Percentiles rank a stretch among this genome's conserved stretches.
phyloP scores from a whole-genome alignment of 2,329 filamentous ascomycete genomes.

The Fusarium subglutinans region DNA sequence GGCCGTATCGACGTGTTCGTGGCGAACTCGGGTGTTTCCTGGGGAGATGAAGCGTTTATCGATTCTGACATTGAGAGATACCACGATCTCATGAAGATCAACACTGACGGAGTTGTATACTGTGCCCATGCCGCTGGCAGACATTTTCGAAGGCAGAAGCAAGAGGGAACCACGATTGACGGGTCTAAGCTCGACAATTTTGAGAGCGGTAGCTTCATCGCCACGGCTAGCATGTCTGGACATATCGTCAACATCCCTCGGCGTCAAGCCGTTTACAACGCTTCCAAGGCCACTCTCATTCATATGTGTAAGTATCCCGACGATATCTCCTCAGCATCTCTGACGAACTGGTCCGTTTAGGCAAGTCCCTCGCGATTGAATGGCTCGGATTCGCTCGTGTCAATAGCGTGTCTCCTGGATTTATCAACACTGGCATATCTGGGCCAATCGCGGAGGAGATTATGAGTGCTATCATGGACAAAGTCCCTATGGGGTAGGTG shows the following conservation, averaged over 20 bases:
- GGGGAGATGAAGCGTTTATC: no score
- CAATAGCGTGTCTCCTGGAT: background rate
- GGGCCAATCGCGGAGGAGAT: background rate
- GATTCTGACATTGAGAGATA: no score
- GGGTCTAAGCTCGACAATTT: no score
- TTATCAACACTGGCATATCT: background rate
- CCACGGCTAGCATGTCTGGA: background rate
- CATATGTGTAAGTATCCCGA: background rate
- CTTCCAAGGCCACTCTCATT: background rate
- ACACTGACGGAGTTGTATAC: no score
- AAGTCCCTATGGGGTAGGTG: background rate
- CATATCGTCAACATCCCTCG: background rate
- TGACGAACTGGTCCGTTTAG: background rate
- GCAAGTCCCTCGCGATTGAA: background rate
- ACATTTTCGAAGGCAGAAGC: no score
- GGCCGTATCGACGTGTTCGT: no score
- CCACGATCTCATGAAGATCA: no score
- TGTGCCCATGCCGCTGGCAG: accelerated
- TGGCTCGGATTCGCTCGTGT: background rate
- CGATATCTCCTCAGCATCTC: accelerated
- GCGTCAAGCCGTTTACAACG: background rate
- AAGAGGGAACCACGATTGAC: no score
- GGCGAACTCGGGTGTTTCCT: no score
- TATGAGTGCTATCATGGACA: background rate
- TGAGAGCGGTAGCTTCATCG: background rate